Conservation (phyloP, 1,284 basidiomycete genomes). For the Exsudoporus floridanus region DNA sequence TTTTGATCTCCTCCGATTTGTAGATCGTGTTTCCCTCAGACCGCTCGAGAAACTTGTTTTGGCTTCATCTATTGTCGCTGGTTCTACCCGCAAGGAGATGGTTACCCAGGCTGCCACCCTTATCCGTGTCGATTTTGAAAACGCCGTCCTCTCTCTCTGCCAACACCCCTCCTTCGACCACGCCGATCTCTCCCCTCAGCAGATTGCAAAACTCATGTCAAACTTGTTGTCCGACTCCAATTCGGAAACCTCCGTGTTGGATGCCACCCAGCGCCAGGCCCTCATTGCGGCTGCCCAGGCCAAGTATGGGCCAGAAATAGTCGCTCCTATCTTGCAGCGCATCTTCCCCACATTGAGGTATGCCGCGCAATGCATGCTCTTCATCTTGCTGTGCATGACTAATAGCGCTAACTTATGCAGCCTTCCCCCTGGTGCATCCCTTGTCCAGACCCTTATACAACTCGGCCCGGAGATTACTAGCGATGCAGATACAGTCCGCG, state of each 20-base stretch:
- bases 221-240: constrained; percentile 73
- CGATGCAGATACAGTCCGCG: constrained; percentile 67
- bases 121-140: constrained; percentile 74
- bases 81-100: constrained; percentile 72
- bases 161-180: constrained; percentile 79
- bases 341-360: constrained; percentile 61
- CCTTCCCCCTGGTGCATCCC: constrained; percentile 60
- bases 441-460: constrained; percentile 72
- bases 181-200: constrained; percentile 70
- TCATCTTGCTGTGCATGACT: constrained; percentile 12
- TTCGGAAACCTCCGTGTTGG: constrained; percentile 64
- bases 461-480: constrained; percentile 75
- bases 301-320: constrained; percentile 65
- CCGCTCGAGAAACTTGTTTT: constrained; percentile 80
- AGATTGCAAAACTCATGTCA: constrained; percentile 75
- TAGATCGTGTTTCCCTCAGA: constrained; percentile 71
- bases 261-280: constrained; percentile 67
- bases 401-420: constrained; percentile 39
- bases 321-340: constrained; percentile 52
- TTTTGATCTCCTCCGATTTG: constrained; percentile 78
- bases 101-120: constrained; percentile 63
- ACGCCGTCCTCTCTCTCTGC: constrained; percentile 67
- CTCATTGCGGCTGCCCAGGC: constrained; percentile 70
- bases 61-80: constrained; percentile 68
- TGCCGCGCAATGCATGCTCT: constrained; percentile 14